These are phyloP conservation scores for Durusdinium trenchii DNA, from an alignment of 73 alveolate species.

Conservation along the genomic window DNA sequence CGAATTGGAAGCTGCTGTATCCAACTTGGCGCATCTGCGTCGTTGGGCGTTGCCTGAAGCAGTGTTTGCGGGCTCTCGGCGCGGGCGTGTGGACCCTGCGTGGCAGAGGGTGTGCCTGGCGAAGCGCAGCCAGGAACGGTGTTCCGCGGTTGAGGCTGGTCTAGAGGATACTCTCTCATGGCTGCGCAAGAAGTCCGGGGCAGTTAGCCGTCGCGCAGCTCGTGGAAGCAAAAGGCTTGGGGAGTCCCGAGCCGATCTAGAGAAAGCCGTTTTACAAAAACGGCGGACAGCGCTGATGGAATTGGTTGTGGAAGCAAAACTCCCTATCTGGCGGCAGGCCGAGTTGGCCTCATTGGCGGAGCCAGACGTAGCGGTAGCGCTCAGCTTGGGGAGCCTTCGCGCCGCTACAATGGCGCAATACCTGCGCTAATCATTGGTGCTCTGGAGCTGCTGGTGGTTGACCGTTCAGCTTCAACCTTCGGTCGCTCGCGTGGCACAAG, in stretches of 20 bases:
- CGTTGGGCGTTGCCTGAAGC: background rate
- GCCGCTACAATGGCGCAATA: background rate
- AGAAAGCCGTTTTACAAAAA: background rate
- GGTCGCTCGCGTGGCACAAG: background rate
- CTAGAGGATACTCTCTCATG: background rate
- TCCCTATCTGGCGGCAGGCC: background rate
- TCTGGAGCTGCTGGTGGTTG: background rate
- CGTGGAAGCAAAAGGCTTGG: background rate
- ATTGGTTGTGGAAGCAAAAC: background rate
- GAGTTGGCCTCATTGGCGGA: background rate
- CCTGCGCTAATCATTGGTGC: background rate
- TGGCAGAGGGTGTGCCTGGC: background rate
- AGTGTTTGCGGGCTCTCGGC: background rate
- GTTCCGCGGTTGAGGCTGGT: background rate
- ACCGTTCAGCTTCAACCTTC: background rate
- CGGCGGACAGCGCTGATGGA: background rate
- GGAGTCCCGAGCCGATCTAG: background rate
- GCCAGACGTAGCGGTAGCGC: background rate
- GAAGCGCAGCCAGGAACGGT: background rate
- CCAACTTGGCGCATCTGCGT: background rate
- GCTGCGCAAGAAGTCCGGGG: conserved; percentile 4
- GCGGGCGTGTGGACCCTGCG: background rate
- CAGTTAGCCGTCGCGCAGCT: background rate
- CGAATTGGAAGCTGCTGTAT: too few relatives aligned
- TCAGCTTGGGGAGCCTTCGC: background rate